Evolutionary conservation across 2,329 filamentous ascomycete species (phyloP).

Genomic region (Triangularia setosa): DNA sequence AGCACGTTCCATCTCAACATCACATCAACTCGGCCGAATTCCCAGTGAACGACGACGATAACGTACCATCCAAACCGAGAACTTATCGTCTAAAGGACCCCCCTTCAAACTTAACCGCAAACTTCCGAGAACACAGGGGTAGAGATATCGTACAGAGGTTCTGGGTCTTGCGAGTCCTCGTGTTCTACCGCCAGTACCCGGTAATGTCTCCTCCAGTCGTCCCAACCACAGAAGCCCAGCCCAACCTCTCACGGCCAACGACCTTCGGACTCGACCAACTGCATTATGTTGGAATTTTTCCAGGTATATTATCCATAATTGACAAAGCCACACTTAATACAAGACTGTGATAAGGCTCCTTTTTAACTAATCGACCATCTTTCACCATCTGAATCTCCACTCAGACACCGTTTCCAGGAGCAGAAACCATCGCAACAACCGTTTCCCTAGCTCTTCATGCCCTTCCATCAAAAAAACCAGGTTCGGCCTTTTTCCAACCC

Average conservation of each 20-base stretch:
- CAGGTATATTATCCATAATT: background rate
- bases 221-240: background rate
- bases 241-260: background rate
- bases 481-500: background rate
- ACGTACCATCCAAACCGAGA: background rate
- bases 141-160: background rate
- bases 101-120: background rate
- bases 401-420: background rate
- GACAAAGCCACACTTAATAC: background rate
- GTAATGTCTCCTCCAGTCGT: background rate
- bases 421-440: background rate
- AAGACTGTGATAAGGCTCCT: background rate
- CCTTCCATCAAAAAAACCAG: background rate
- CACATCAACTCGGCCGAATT: background rate
- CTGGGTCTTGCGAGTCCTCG: background rate
- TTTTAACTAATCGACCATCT: background rate
- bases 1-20: background rate
- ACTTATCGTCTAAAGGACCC: background rate
- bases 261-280: background rate
- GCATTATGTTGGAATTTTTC: background rate
- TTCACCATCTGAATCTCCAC: background rate
- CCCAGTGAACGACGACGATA: background rate
- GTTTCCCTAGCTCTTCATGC: background rate
- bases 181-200: background rate
- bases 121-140: background rate